Base-by-base conservation (phyloP, 2,329 filamentous ascomycete species). In the Talaromyces sp. region DNA sequence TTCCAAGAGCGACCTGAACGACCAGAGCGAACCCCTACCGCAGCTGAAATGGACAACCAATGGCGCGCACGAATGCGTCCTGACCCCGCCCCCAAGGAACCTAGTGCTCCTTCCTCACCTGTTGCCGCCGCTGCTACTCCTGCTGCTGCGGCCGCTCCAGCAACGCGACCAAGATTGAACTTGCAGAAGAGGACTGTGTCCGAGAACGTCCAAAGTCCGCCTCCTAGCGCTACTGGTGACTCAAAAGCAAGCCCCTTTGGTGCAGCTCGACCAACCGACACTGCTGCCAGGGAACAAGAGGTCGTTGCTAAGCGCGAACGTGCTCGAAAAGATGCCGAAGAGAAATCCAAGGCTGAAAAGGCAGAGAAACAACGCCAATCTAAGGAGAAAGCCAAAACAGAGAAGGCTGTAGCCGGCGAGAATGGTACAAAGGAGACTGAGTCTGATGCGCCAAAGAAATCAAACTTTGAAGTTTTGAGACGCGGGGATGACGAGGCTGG, bases 61-160 rank as follows among this genome's bases (percentile, higher is more conserved):
- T 99, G 95, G 95, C 90, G 95, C 72, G 84, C 86, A 70, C 91
- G 86, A 79, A 98, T 98, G 93, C 90, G 88, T 70, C 92, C 94
- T n/a, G 93, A 96, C 13, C 85, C 89, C 24, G 22, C 60, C 14
- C 50, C 64, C 14, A 90, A 89, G 62, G 90, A 95, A 66, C 86
- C 87, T 66, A 93, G 89, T 75, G 87, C 89, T 70, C 90, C 91
- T 10, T 88, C 91, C 27, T 92, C 93, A 57, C 88, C 89, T 16
- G 85, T 88, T 41, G 80, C 83, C 4, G 77, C 81, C 56, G 82
- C 85, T 56, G 85, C 87, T 27, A 85, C 85, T 64, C 60, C 60
- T 22, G 60, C 50, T 33, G 85, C 88, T 45, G 80, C 83, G 4
- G 78, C 81, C 58, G 83, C 85, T 58, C 85, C 87, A 24, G 86